Base-by-base conservation (phyloP, 176 grass and related monocot genomes). In the Microstegium vimineum region DNA sequence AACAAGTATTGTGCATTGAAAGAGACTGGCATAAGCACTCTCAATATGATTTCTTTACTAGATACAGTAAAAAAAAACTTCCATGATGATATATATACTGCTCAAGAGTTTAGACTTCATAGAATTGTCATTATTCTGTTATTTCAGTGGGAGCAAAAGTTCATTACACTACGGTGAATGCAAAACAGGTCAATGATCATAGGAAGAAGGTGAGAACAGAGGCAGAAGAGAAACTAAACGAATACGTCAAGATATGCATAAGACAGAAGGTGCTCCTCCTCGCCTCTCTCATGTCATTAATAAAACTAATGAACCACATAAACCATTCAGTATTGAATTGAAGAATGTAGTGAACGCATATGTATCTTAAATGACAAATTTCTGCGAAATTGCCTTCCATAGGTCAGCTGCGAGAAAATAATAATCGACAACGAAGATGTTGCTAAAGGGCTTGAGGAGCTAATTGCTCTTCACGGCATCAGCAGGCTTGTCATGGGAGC, bases 401-500 rank as follows among this genome's bases (percentile, higher is more conserved):
- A 93, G 91, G 85, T 80, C 43, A 82, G 61, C 20, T 86, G 66
- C 5, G 26, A 85, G 51, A 93, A 90, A 82, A 8, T 87, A 56
- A 60, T 94, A 56, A 86, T 88, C 14, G 85, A 90, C 8, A 88
- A 49, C 13, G 82, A 86, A 34, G 85, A 94, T 74, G 34, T 90
- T 26, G 78, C 62, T 60, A 66, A 73, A 80, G 91, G 91, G 68
- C 83, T 94, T 22, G 40, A 83, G 31, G 75, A 88, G 20, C 83
- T 94, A 31, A 83, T 88, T 68, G 32, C 64, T 12, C 77, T 83
- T 62, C 83, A 86, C 12, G 69, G 82, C 18, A 75, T 90, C 83
- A 81, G 79, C 16, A 88, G 43, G 60, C 85, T 90, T 76, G 82
- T 90, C 30, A 89, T 94, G 88, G 91, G 86, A 62, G 91, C 88